Base-by-base conservation (phyloP, 176 grass and related monocot species). In the Cenchrus americanus region DNA sequence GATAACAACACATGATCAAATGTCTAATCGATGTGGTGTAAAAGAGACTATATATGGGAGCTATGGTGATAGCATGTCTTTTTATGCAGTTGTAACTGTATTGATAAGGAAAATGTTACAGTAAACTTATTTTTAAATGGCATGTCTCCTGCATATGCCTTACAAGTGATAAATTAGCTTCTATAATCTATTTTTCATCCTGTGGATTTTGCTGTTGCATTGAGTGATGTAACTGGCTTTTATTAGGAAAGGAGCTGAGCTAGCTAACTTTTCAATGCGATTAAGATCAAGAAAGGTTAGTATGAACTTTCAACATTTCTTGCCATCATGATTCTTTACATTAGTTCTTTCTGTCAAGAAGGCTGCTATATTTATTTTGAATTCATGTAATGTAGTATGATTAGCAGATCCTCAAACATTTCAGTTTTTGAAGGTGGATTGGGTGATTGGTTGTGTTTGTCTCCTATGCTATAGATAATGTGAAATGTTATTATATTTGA, bases 201-300 rank as follows among this genome's bases (percentile, higher is more conserved):
- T 40, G 18, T 63, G 57, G 10, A 65, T 19, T 77, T 64, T 42
- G 41, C 48, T 57, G 17, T 74, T 86, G 12, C 65, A 51, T 27
- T 68, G 21, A 90, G 77, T 83, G n/a, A 83, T 90, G 41, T 72
- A 72, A 71, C 34, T 78, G n/a, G 79, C 54, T 34, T 57, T 74
- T 87, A 62, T 40, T 79, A 95, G 96, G 87, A 95, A 89, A 78
- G 89, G 83, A 89, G 66, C 69, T 69, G 62, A 74, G 77, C 71
- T 81, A 55, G 67, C 43, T 83, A 21, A 30, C 24, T 86, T 86
- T 82, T 94, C 85, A 72, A 80, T 91, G 78, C 80, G 88, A 64
- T 83, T 87, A 77, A 87, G 76, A 63, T 87, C 80, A 77, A 90
- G 78, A 84, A 94, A 92, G 89, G 96, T 98, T 30, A 72, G 86